A percentile compares a stretch with the other conserved stretches of the same genome.
These are phyloP conservation scores for Auxenochlorella pyrenoidosa DNA, from an alignment of 139 green algal genomes.

Conservation along the genomic window DNA sequence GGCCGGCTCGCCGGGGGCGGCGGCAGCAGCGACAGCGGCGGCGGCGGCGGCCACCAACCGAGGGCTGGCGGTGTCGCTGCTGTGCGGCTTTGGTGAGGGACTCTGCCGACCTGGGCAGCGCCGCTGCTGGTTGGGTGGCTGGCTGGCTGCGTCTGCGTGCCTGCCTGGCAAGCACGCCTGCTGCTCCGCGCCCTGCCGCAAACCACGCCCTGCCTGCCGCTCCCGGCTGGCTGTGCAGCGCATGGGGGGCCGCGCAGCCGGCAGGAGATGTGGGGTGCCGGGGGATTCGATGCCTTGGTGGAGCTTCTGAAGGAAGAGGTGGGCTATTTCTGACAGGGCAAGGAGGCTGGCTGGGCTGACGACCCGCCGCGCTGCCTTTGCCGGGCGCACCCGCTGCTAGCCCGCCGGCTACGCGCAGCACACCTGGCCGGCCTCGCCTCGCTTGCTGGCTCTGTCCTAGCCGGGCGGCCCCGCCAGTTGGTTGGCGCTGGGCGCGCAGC, in stretches of 20 bases:
- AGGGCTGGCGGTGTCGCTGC: constrained; percentile 65
- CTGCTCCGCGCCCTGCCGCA: neutral
- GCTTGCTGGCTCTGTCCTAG: too few species aligned
- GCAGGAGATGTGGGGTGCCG: constrained; percentile 63
- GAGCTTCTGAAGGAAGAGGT: constrained; percentile 68
- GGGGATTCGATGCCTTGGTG: constrained; percentile 78
- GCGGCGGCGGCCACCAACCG: constrained; percentile 42
- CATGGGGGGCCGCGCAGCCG: constrained; percentile 61
- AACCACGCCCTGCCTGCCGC: neutral
- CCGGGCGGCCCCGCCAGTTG: too few species aligned
- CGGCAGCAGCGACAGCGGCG: neutral
- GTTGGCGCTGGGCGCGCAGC: neutral
- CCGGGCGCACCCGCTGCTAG: too few species aligned
- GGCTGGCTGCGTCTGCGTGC: too few species aligned
- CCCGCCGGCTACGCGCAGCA: too few species aligned
- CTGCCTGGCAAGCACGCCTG: neutral
- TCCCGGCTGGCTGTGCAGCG: constrained; percentile 7
- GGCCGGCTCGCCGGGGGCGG: neutral
- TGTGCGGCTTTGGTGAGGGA: constrained; percentile 67
- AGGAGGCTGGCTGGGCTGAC: too few species aligned
- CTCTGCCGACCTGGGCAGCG: neutral
- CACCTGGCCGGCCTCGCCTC: too few species aligned
- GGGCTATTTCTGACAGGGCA: too few species aligned
- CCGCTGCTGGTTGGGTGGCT: too few species aligned
- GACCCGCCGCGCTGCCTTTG: too few species aligned